Conservation (phyloP, 2,329 filamentous ascomycete species). For the Leptodontidium sp. region DNA sequence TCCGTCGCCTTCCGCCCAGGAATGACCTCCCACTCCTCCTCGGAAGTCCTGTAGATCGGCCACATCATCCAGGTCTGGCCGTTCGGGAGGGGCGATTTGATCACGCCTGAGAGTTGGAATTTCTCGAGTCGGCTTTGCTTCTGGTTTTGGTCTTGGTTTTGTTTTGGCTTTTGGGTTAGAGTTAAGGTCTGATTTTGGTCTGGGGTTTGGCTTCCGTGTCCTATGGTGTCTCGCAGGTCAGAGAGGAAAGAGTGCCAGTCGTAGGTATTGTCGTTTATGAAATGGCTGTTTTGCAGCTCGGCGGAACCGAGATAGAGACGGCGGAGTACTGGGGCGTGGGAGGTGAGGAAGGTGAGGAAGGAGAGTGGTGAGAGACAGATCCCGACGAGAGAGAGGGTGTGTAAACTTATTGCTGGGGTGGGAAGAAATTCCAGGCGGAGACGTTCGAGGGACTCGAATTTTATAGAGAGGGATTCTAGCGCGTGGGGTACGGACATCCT, state of each 20-base stretch:
- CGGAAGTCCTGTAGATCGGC: constrained; percentile 32
- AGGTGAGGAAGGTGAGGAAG: constrained; percentile 22
- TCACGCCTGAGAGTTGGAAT: constrained; percentile 30
- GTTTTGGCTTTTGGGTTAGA: too few species aligned
- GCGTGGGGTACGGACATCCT: constrained; percentile 1
- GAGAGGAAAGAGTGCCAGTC: constrained; percentile 28
- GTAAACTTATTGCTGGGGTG: background rate
- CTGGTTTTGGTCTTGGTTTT: too few species aligned
- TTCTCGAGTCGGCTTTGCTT: constrained; percentile 21
- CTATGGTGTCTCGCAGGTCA: constrained; percentile 14
- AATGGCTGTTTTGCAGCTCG: background rate
- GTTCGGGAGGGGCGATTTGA: background rate
- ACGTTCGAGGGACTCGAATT: constrained; percentile 19
- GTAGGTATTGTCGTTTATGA: background rate
- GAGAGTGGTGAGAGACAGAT: constrained; percentile 7
- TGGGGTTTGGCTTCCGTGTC: background rate
- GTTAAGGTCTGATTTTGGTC: too few species aligned
- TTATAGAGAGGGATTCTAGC: constrained; percentile 25
- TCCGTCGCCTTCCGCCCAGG: background rate
- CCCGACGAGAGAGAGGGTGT: constrained; percentile 20
- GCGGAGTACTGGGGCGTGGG: constrained; percentile 9
- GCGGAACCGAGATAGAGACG: constrained; percentile 22
- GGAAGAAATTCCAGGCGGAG: constrained; percentile 19
- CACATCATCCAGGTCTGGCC: constrained; percentile 28
- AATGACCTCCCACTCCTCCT: constrained; percentile 14